A percentile compares a stretch with the other conserved stretches of the same genome.
These are phyloP conservation scores for Francoa sonchifolia DNA, from an alignment of 441 rosid genomes.

Conservation along the genomic window DNA sequence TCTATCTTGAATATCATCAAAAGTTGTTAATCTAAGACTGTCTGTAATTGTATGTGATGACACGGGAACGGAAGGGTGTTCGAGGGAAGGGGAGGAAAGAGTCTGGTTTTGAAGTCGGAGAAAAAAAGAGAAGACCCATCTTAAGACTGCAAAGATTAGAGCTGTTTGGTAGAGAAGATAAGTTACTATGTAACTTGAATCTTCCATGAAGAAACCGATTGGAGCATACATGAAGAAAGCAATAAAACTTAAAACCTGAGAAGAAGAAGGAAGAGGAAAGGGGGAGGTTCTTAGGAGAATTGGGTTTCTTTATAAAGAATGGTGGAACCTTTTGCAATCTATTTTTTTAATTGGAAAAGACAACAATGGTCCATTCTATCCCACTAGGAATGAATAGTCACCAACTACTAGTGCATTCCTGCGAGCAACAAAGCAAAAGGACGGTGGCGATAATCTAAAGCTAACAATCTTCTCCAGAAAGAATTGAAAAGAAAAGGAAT, in stretches of 20 bases:
- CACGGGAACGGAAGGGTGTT: too few relatives aligned
- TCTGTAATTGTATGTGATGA: slow-evolving; percentile 39
- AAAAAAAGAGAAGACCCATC: slow-evolving; percentile 57
- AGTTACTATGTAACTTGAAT: slow-evolving; percentile 35
- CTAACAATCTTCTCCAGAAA: too few relatives aligned
- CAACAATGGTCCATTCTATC: too few relatives aligned
- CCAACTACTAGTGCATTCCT: too few relatives aligned
- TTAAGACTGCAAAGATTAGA: slow-evolving; percentile 43
- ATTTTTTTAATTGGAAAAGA: too few relatives aligned
- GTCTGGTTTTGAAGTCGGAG: slow-evolving; percentile 25
- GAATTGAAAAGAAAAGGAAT: too few relatives aligned
- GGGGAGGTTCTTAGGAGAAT: too few relatives aligned
- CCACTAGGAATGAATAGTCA: too few relatives aligned
- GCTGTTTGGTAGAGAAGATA: slow-evolving; percentile 65
- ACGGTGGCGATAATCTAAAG: too few relatives aligned
- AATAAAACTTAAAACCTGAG: not conserved
- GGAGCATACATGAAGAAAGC: not conserved
- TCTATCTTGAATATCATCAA: slow-evolving; percentile 38
- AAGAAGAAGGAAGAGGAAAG: not conserved
- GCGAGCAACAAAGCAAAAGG: too few relatives aligned
- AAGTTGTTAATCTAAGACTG: slow-evolving; percentile 40
- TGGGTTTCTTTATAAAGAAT: too few relatives aligned
- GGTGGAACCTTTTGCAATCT: too few relatives aligned
- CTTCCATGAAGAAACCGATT: slow-evolving; percentile 61
- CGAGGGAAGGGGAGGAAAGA: slow-evolving; percentile 9